A percentile compares a stretch with the other conserved stretches of the same genome.
Evolutionary conservation across 116 monocot species (phyloP).

Genomic region (Papilionanthe hybrid): DNA sequence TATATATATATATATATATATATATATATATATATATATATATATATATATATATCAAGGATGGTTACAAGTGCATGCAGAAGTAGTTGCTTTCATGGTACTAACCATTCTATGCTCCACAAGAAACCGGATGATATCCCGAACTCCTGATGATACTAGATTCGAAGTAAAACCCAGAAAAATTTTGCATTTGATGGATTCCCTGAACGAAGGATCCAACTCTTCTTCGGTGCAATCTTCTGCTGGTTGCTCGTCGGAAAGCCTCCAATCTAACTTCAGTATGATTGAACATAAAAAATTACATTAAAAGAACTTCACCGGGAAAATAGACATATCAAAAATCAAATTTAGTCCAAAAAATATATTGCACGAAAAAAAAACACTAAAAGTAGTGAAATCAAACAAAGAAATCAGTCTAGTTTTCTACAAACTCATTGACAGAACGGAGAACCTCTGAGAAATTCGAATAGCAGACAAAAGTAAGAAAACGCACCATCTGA

Average conservation of each 20-base stretch:
- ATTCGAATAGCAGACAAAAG: neutral
- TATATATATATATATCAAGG: neutral
- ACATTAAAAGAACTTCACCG: neutral
- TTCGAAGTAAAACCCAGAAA: constrained; percentile 87
- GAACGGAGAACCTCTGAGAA: neutral
- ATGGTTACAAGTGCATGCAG: neutral
- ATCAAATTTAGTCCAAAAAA: neutral
- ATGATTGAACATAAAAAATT: constrained; percentile 2
- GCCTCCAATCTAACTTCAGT: constrained; percentile 66
- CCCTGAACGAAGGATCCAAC: constrained; percentile 30
- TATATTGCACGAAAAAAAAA: neutral
- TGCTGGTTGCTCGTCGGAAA: constrained; percentile 39
- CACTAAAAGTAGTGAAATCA: neutral
- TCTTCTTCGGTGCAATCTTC: constrained; percentile 47
- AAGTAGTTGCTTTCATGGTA: neutral
- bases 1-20: neutral
- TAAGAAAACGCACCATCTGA: constrained; percentile 49
- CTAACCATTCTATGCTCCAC: constrained; percentile 61
- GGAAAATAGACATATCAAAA: neutral
- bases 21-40: neutral
- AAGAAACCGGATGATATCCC: constrained; percentile 64
- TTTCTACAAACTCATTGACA: neutral
- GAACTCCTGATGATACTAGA: constrained; percentile 71
- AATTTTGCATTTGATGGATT: constrained; percentile 63
- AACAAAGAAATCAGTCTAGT: neutral